A percentile compares a stretch with the other conserved stretches of the same genome.
Conservation (phyloP, 75 land plant species). For the Pseudotsuga menziesii region DNA sequence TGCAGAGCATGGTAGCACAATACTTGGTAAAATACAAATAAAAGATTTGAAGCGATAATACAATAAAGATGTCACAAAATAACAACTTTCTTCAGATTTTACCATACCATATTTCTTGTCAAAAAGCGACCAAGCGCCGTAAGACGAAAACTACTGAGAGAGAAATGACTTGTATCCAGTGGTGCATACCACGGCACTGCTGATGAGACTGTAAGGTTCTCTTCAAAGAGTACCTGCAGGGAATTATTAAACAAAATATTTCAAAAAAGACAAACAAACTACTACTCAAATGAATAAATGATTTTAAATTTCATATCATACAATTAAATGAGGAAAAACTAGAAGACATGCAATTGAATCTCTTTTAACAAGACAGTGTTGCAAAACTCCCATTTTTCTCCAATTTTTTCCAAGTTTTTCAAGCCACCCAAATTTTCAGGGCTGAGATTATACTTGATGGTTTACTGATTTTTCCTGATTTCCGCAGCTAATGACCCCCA, state of each 20-base stretch:
- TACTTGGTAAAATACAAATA: background rate
- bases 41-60: background rate
- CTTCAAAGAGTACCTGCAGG: conserved; percentile 76
- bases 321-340: background rate
- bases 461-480: no score
- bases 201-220: conserved; percentile 75
- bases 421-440: no score
- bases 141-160: conserved; percentile 75
- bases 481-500: no score
- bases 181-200: conserved; percentile 95
- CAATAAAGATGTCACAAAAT: conserved; percentile 1
- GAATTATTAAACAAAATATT: background rate
- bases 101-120: conserved; percentile 75
- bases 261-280: no score
- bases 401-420: no score
- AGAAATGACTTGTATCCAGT: conserved; percentile 66
- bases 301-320: background rate
- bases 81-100: background rate
- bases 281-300: background rate
- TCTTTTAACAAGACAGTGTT: background rate
- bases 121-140: conserved; percentile 85
- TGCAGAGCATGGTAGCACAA: conserved; percentile 14
- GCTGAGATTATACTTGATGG: no score
- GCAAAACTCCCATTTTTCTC: no score
- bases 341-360: background rate